Evolutionary conservation across 176 grass and related monocot genomes (phyloP).

Genomic region (Otatea glauca): DNA sequence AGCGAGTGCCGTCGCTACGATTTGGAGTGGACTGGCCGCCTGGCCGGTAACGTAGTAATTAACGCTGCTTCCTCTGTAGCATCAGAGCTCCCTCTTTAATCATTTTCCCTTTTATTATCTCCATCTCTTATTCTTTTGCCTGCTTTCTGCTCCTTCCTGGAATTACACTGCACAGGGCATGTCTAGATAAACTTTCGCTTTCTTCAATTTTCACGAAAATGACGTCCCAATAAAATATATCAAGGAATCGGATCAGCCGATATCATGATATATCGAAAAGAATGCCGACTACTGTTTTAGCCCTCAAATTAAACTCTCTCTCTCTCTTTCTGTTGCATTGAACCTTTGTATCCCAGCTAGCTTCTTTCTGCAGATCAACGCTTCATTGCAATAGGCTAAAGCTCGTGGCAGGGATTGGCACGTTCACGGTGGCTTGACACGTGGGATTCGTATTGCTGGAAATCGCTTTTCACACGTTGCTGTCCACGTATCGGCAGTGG

Average conservation of each 20-base stretch:
- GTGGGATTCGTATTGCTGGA: neutral
- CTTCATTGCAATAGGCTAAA: neutral
- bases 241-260: slow-evolving; percentile 14
- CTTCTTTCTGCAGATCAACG: neutral
- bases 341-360: neutral
- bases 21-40: slow-evolving; percentile 43
- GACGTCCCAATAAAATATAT: slow-evolving; percentile 32
- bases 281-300: slow-evolving; percentile 39
- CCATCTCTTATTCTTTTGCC: neutral
- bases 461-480: slow-evolving; percentile 17
- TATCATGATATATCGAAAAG: slow-evolving; percentile 16
- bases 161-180: slow-evolving; percentile 23
- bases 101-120: neutral
- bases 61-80: slow-evolving; percentile 43
- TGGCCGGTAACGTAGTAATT: slow-evolving; percentile 21
- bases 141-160: slow-evolving; percentile 45
- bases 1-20: slow-evolving; percentile 15
- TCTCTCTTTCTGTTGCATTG: neutral
- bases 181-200: slow-evolving; percentile 21
- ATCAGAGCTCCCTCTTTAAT: neutral
- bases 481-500: slow-evolving; percentile 32
- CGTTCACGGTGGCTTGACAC: neutral
- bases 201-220: slow-evolving; percentile 1
- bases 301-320: neutral
- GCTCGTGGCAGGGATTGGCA: neutral